Evolutionary conservation across 78 protist genomes (phyloP).

Genomic region (Emiliania huxleyi): DNA sequence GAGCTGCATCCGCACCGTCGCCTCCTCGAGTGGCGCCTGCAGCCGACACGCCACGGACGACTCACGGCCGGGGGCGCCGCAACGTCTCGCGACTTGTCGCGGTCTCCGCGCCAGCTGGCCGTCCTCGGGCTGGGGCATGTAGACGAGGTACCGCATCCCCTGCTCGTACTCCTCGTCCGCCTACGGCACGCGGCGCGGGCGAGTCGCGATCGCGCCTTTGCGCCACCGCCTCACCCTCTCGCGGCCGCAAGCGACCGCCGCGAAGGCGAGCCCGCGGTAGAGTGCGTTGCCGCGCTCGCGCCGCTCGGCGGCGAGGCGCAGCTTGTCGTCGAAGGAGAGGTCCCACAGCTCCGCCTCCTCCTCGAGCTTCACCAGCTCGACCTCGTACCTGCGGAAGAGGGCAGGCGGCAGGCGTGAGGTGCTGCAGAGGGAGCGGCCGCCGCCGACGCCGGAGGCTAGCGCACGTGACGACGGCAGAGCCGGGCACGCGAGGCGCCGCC

Average conservation of each 20-base stretch:
- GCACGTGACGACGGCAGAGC: neutral
- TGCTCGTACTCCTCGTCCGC: conserved; percentile 12
- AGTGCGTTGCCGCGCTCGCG: neutral
- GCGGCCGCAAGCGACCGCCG: too few species aligned
- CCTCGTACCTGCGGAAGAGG: too few species aligned
- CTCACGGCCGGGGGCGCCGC: too few species aligned
- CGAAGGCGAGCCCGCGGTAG: neutral
- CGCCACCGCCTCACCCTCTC: too few species aligned
- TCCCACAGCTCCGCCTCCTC: neutral
- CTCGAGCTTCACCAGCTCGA: neutral
- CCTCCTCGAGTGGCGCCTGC: neutral
- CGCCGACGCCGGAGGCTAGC: too few species aligned
- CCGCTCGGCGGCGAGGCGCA: neutral
- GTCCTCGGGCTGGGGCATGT: neutral
- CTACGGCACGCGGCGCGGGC: neutral
- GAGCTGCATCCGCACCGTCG: neutral
- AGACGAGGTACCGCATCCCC: conserved; percentile 3
- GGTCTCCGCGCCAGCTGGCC: too few species aligned
- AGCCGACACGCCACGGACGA: too few species aligned
- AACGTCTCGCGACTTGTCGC: too few species aligned
- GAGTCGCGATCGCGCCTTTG: too few species aligned
- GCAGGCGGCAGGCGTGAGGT: too few species aligned
- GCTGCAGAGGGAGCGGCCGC: too few species aligned
- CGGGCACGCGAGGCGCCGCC: neutral
- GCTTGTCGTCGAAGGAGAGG: neutral